Evolutionary conservation across 1,284 basidiomycete genomes (phyloP), one percentile per base, ranked within the genome.

Genomic region (Trichosporon sp.): DNA sequence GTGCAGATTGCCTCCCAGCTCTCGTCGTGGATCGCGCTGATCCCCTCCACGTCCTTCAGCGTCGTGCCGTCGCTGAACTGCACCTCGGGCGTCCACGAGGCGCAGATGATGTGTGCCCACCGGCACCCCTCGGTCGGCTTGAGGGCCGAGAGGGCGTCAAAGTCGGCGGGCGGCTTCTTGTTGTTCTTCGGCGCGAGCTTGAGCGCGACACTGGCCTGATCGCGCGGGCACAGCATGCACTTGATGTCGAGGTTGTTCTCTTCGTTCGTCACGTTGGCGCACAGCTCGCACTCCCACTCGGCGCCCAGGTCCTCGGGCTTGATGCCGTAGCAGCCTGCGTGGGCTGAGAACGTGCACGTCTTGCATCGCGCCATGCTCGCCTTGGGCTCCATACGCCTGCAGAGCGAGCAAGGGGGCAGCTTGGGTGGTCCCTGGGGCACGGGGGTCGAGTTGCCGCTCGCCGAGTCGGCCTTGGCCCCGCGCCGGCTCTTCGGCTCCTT

Each of bases 91-190:
- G 91, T 89, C 85, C 94, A 98, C 0, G 92, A 89, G 1, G 95
- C 89, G 84, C 96, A 98, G 0, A 98, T 83, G 21, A 95, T 86
- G 80, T 99, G 96, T 0, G 90, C 90, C 93, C 94, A 98, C 73
- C 93, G 92, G 82, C 92, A 91, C 32, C 93, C 92, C 85, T 98
- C 96, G 0, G 96, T 98, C 4, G 93, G 93, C 81, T 98, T 98
- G 80, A 92, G 90, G 2, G 91, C 92, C 54, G 93, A 91, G 48
- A 98, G 85, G 76, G 91, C 91, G 14, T 89, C 88, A 69, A 84
- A 84, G 76, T 92, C 90, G n/a, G 85, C 81, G 38, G 78, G 88
- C 75, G 78, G 87, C 37, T 75, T 77, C 59, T 85, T 81, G 31
- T 72, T 64, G 31, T 72, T 64, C 72, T 77, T 78, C 11, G 66